Percentiles rank a stretch among this genome's conserved stretches.
phyloP scores from a whole-genome alignment of 139 green algal species.

The Chlamydomonas eustigma region DNA sequence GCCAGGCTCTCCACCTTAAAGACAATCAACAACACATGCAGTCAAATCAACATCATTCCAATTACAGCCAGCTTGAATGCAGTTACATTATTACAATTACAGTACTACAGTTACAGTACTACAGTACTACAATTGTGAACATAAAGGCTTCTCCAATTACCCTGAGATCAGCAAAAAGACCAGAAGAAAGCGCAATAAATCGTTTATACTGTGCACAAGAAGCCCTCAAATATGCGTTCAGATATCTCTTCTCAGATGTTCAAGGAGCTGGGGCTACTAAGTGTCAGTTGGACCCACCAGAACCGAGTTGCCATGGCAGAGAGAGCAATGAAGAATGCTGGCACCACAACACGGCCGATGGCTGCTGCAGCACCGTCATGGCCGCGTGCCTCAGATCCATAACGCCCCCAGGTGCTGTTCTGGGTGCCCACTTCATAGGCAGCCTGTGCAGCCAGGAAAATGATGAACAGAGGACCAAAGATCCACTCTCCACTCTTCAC shows the following conservation, averaged over 20 bases:
- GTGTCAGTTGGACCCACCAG: too few species aligned
- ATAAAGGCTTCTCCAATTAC: too few species aligned
- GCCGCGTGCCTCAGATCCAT: background rate
- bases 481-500: too few species aligned
- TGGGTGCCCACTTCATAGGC: background rate
- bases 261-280: background rate
- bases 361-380: background rate
- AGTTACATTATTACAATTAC: conserved; percentile 1
- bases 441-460: background rate
- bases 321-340: background rate
- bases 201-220: too few species aligned
- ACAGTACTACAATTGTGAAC: background rate
- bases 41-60: too few species aligned
- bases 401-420: background rate
- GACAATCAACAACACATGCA: too few species aligned
- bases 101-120: background rate
- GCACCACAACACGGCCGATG: background rate
- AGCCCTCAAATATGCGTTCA: too few species aligned
- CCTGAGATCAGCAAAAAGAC: too few species aligned
- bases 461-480: too few species aligned
- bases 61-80: too few species aligned
- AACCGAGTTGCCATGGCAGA: background rate
- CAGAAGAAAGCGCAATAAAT: too few species aligned
- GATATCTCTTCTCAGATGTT: background rate
- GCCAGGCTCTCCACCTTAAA: background rate